Evolutionary conservation across 2,329 filamentous ascomycete species (phyloP).

Genomic region (Beauveria sp.): DNA sequence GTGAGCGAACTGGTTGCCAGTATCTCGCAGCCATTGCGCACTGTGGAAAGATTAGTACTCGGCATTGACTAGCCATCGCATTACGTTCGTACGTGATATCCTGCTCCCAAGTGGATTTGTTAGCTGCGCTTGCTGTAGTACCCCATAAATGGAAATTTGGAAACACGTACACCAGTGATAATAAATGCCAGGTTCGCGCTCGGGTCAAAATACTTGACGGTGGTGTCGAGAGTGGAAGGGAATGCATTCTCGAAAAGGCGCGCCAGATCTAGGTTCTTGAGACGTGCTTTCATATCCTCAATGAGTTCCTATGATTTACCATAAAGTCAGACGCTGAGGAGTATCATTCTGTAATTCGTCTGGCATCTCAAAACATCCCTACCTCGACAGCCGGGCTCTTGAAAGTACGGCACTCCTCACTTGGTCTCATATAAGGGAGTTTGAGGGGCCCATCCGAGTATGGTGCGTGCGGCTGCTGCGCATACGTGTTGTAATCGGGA

Average conservation of each 20-base stretch:
- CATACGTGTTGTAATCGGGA: conserved; percentile 19
- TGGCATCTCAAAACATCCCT: not conserved
- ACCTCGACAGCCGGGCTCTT: conserved; percentile 22
- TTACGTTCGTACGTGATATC: conserved; percentile 18
- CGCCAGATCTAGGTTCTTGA: conserved; percentile 56
- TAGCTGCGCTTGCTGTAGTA: not conserved
- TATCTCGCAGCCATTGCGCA: conserved; percentile 69
- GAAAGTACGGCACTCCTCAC: conserved; percentile 21
- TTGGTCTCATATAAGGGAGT: conserved; percentile 21
- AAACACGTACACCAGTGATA: conserved; percentile 78
- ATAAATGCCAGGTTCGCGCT: conserved; percentile 65
- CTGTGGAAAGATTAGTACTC: conserved; percentile 10
- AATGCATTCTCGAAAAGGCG: conserved; percentile 79
- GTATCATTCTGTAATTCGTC: not conserved
- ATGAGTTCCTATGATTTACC: conserved; percentile 18
- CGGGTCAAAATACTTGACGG: conserved; percentile 66
- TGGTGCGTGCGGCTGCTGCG: conserved; percentile 17
- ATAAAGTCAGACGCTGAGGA: not conserved
- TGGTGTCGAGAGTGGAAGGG: conserved; percentile 76
- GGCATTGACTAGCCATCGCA: not conserved
- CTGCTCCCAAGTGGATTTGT: not conserved
- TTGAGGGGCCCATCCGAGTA: conserved; percentile 16
- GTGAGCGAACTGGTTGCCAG: conserved; percentile 65
- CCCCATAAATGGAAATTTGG: conserved; percentile 37
- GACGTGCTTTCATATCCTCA: conserved; percentile 29